A percentile compares a stretch with the other conserved stretches of the same genome.
Evolutionary conservation across 495 filamentous ascomycete species (phyloP).

Genomic region (Parathielavia appendiculata): DNA sequence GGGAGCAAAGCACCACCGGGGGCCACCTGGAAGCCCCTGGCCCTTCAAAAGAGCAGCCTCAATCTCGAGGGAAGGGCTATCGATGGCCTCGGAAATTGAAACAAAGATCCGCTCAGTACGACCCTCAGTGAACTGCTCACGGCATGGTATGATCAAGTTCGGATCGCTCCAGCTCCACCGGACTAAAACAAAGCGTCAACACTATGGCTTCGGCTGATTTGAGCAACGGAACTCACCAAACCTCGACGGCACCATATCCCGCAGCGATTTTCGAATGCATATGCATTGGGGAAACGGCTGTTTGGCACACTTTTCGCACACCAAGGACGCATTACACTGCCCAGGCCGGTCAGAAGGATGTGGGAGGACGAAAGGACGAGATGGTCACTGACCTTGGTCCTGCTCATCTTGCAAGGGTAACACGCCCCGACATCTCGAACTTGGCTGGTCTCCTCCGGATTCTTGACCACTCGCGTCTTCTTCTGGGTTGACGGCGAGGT

Average conservation of each 20-base stretch:
- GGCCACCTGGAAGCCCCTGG: background rate
- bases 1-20: background rate
- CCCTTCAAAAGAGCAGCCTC: background rate
- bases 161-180: conserved; percentile 20
- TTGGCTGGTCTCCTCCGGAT: conserved; percentile 21
- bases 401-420: conserved; percentile 20
- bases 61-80: conserved; percentile 13
- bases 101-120: conserved; percentile 1
- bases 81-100: conserved; percentile 9
- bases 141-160: background rate
- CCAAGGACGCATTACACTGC: conserved; percentile 7
- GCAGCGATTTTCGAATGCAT: conserved; percentile 11
- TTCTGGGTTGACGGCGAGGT: conserved; percentile 8
- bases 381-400: conserved; percentile 7
- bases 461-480: conserved; percentile 15
- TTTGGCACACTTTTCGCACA: conserved; percentile 5
- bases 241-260: background rate
- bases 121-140: conserved; percentile 4
- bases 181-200: conserved; percentile 10
- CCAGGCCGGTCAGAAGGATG: conserved; percentile 1
- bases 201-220: background rate
- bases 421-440: conserved; percentile 22
- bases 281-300: background rate
- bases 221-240: background rate
- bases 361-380: background rate